A percentile compares a stretch with the other conserved stretches of the same genome.
Evolutionary conservation across 2,329 filamentous ascomycete genomes (phyloP).

Genomic region (Pyrenochaeta sp.): DNA sequence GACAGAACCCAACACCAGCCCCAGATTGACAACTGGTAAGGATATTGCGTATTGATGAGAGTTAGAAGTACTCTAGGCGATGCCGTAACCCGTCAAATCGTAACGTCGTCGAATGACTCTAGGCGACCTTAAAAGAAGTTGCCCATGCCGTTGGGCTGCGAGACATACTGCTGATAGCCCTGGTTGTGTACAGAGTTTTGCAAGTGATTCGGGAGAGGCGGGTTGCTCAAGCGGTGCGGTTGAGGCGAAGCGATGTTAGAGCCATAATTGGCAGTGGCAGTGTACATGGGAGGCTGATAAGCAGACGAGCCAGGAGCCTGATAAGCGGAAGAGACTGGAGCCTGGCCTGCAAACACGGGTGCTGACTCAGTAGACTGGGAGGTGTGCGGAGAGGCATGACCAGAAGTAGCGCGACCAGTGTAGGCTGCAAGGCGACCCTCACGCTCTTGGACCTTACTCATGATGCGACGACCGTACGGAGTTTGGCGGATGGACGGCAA

Average conservation of each 20-base stretch:
- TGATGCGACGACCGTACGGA: conserved; percentile 92
- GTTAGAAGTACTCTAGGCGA: conserved; percentile 23
- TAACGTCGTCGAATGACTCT: conserved; percentile 53
- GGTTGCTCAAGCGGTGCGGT: conserved; percentile 49
- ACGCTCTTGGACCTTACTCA: conserved; percentile 78
- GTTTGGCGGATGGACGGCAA: conserved; percentile 86
- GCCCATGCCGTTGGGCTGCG: conserved; percentile 48
- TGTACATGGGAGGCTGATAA: conserved; percentile 47
- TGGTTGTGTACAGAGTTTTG: conserved; percentile 51
- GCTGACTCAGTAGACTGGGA: conserved; percentile 34
- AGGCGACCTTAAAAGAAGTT: conserved; percentile 53
- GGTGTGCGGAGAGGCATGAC: conserved; percentile 39
- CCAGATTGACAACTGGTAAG: conserved; percentile 29
- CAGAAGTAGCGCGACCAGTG: conserved; percentile 36
- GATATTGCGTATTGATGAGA: conserved; percentile 32
- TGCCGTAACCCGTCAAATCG: conserved; percentile 60
- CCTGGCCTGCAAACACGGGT: conserved; percentile 28
- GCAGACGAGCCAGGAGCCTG: conserved; percentile 17
- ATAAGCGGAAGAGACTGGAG: conserved; percentile 12
- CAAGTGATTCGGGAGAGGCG: conserved; percentile 46
- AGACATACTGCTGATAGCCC: conserved; percentile 50
- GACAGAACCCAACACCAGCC: conserved; percentile 32
- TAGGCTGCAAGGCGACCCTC: conserved; percentile 53
- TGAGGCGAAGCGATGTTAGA: conserved; percentile 47
- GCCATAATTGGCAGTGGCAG: conserved; percentile 45